Evolutionary conservation across 1,284 basidiomycete genomes (phyloP), one percentile per base, ranked within the genome.

Genomic region (Pisolithus thermaeus): DNA sequence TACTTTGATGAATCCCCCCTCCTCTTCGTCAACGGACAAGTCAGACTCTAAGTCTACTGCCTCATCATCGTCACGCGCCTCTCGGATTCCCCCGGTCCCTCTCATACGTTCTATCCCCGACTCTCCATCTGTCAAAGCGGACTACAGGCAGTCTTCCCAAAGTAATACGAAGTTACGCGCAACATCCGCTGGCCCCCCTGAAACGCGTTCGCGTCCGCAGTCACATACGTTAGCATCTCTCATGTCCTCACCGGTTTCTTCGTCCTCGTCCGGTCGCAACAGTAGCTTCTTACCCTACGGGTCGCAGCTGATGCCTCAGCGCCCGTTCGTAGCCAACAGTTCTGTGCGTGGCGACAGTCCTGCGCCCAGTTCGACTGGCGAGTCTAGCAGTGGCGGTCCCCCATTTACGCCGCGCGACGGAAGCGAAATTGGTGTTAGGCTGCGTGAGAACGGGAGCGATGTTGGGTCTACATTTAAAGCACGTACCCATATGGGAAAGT

Each of bases 371-470:
- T 90, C 87, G 18, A 87, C 84, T 8, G 87, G 87, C 8, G 87
- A 84, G 59, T 88, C 86, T 52, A 89, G 85, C 56, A 86, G 81
- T 57, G 83, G 83, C 14, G 55, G 55, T 35, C 76, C 76, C 22
- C 87, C 88, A 12, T 70, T 84, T 46, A 90, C 87, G 4, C 87
- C 87, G 9, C 71, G 76, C 32, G 87, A 89, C 61, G 87, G 85
- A 11, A 87, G 84, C 57, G 87, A 89, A 41, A 65, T 86, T 50
- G 79, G 77, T 8, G 61, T 63, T 43, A 66, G 64, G 9, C 47
- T 55, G 53, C 61, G 51, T 54, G 65, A 60, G 9, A 57, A 60
- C 20, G 62, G 56, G 18, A 70, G 67, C 53, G 74, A 74, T 41
- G 55, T 70, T 38, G 65, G 58, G 35, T 68, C 64, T 22, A 69